Percentiles rank a stretch among this genome's conserved stretches.
phyloP scores from a whole-genome alignment of 2,329 filamentous ascomycete genomes.

The Huntiella savannae region DNA sequence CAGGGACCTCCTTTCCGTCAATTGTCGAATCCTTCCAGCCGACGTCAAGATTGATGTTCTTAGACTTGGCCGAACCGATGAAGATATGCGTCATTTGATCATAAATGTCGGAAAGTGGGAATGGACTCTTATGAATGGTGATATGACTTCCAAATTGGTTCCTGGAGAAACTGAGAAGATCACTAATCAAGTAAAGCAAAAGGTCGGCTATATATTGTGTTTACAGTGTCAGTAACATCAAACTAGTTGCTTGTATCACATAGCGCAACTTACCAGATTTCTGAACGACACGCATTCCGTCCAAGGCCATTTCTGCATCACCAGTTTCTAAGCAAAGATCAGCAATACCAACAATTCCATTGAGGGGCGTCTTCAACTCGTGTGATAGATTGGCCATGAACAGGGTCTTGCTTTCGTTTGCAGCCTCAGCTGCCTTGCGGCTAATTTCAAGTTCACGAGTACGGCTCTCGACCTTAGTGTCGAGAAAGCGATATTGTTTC shows the following conservation, averaged over 20 bases:
- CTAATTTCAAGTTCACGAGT: constrained; percentile 73
- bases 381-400: constrained; percentile 90
- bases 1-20: not conserved
- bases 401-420: constrained; percentile 89
- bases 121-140: constrained; percentile 67
- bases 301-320: constrained; percentile 56
- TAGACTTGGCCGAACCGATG: constrained; percentile 71
- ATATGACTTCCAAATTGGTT: constrained; percentile 82
- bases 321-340: constrained; percentile 86
- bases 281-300: constrained; percentile 73
- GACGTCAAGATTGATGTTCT: constrained; percentile 53
- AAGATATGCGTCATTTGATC: constrained; percentile 74
- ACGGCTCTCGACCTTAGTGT: constrained; percentile 66
- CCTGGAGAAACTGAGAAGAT: constrained; percentile 82
- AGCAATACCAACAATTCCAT: constrained; percentile 88
- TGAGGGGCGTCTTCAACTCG: constrained; percentile 82
- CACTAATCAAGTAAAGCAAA: constrained; percentile 68
- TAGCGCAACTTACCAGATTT: constrained; percentile 38
- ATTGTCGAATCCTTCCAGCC: constrained; percentile 28
- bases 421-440: constrained; percentile 83
- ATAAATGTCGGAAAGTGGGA: constrained; percentile 63
- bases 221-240: constrained; percentile 5
- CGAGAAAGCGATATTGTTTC: constrained; percentile 68
- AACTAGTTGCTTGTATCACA: not conserved
- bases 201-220: constrained; percentile 35